phyloP scores from a whole-genome alignment of 306 rosid species.

The Mimosa pudica region DNA sequence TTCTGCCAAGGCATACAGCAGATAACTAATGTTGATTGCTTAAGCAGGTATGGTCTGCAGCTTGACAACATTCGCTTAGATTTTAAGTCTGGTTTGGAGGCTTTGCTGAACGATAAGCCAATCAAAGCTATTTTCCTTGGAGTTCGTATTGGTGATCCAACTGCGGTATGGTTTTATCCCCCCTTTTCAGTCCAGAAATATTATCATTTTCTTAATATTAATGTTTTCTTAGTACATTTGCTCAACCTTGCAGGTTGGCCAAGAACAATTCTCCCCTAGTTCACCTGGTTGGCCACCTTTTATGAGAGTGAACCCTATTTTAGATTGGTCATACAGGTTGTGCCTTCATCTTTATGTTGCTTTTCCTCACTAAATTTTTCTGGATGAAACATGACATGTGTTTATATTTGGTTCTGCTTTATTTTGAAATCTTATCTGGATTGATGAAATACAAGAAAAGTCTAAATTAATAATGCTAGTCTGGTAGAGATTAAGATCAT shows the following conservation, averaged over 20 bases:
- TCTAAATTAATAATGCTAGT: not conserved
- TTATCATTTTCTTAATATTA: not conserved
- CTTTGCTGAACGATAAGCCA: slow-evolving; percentile 72
- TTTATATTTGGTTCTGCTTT: slow-evolving; percentile 20
- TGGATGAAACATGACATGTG: slow-evolving; percentile 25
- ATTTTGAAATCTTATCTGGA: slow-evolving; percentile 26
- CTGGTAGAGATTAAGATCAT: not conserved
- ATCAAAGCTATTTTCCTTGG: slow-evolving; percentile 94
- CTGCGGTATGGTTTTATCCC: slow-evolving; percentile 68
- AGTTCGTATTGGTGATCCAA: slow-evolving; percentile 96
- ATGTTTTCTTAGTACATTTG: not conserved
- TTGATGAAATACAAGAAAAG: slow-evolving; percentile 11
- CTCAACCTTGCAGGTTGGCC: slow-evolving; percentile 72
- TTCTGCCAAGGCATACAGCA: no score
- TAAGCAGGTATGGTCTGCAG: slow-evolving; percentile 83
- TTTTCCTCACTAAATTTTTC: slow-evolving; percentile 2
- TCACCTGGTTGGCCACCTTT: slow-evolving; percentile 97
- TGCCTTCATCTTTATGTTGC: slow-evolving; percentile 2
- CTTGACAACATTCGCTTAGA: slow-evolving; percentile 78
- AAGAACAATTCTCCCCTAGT: slow-evolving; percentile 97
- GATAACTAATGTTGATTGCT: not conserved
- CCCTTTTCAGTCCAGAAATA: slow-evolving; percentile 25
- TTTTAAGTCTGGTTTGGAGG: slow-evolving; percentile 95
- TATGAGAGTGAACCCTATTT: slow-evolving; percentile 97
- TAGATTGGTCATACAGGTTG: slow-evolving; percentile 92